A percentile compares a stretch with the other conserved stretches of the same genome.
Conservation (phyloP, 2,329 filamentous ascomycete genomes). For the Cordyceps pruinosa region DNA sequence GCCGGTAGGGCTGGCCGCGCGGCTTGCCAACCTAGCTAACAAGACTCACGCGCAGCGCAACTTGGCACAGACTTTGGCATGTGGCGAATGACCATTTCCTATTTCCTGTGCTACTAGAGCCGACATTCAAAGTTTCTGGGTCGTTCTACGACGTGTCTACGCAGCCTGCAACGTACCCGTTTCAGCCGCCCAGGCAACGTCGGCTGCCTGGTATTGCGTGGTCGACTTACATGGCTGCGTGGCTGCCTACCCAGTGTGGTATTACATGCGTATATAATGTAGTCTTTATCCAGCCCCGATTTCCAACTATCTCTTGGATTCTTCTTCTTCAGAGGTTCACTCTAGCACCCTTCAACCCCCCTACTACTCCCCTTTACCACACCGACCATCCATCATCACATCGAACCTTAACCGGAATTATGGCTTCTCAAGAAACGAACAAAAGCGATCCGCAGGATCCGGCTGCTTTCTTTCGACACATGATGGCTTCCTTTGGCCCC, state of each 20-base stretch:
- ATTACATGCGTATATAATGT: background rate
- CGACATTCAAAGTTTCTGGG: background rate
- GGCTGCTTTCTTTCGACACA: constrained; percentile 19
- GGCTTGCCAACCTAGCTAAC: background rate
- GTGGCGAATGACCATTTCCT: background rate
- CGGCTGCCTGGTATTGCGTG: background rate
- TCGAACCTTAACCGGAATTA: background rate
- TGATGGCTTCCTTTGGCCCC: constrained; percentile 28
- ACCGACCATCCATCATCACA: background rate
- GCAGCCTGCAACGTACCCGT: background rate
- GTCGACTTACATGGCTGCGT: background rate
- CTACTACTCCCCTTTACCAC: background rate
- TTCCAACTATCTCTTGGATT: background rate
- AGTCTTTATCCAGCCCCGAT: background rate
- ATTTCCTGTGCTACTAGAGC: background rate
- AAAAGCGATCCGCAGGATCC: background rate
- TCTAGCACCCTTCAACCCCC: background rate
- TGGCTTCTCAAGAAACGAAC: background rate
- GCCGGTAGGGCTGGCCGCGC: constrained; percentile 11
- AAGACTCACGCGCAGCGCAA: constrained; percentile 1
- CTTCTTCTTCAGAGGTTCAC: background rate
- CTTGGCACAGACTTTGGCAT: background rate
- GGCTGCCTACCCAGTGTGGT: background rate
- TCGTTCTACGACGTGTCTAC: constrained; percentile 4
- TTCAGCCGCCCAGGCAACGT: constrained; percentile 6